A percentile compares a stretch with the other conserved stretches of the same genome.
Conservation (phyloP, 2,329 filamentous ascomycete species). For the Cytospora schulzeri region DNA sequence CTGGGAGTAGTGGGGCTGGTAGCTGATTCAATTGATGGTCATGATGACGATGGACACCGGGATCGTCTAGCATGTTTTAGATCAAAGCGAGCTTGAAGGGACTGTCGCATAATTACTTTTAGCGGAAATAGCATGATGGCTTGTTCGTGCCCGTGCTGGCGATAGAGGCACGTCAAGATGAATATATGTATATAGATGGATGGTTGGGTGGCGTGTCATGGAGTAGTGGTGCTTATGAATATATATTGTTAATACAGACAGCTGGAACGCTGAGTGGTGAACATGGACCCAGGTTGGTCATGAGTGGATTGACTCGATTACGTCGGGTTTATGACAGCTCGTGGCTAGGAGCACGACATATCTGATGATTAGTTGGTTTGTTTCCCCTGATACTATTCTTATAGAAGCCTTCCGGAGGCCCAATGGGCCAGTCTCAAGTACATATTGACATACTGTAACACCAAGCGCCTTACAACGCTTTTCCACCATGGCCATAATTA, state of each 20-base stretch:
- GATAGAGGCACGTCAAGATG: neutral
- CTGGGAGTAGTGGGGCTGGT: constrained; percentile 27
- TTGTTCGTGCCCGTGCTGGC: neutral
- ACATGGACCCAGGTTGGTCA: neutral
- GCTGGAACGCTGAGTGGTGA: neutral
- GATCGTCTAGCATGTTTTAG: neutral
- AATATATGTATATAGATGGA: constrained; percentile 16
- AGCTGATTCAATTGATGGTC: neutral
- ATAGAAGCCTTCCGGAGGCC: neutral
- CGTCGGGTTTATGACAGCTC: neutral
- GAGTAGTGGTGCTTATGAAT: neutral
- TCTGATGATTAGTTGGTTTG: neutral
- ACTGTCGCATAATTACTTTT: neutral
- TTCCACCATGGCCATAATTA: constrained; percentile 23
- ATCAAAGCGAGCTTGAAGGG: neutral
- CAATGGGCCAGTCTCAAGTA: neutral
- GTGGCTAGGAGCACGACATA: neutral
- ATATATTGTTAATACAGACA: neutral
- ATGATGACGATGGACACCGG: constrained; percentile 6
- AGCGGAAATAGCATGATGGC: neutral
- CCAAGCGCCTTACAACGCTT: constrained; percentile 10
- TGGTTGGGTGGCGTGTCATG: constrained; percentile 5
- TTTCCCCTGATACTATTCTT: neutral
- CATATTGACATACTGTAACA: neutral
- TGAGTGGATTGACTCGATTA: neutral